Conservation (phyloP, 140 eudicot species). For the Bidens hawaiensis region DNA sequence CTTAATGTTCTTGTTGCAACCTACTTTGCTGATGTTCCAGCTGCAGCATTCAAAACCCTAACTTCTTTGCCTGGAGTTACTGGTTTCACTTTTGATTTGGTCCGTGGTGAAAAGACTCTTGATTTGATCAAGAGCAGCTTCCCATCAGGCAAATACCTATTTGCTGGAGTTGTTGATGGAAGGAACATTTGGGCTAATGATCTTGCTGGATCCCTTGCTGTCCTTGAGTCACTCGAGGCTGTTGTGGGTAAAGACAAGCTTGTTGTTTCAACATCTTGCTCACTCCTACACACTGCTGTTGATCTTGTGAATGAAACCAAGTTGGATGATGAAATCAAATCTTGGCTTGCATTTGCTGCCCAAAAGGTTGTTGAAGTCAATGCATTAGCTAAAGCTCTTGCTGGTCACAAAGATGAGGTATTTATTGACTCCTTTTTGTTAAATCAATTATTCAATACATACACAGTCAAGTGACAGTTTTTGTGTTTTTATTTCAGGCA, state of each 20-base stretch:
- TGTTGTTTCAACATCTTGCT: not conserved
- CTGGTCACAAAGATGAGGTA: conserved; percentile 84
- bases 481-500: conserved; percentile 37
- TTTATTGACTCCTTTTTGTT: not conserved
- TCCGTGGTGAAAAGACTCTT: not conserved
- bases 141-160: conserved; percentile 69
- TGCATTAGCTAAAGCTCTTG: conserved; percentile 80
- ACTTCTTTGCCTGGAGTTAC: not conserved
- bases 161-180: conserved; percentile 37
- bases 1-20: not conserved
- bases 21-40: not conserved
- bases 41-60: not conserved
- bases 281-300: not conserved
- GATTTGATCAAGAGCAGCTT: conserved; percentile 49
- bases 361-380: conserved; percentile 88
- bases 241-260: not conserved
- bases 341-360: conserved; percentile 98
- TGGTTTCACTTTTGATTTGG: not conserved
- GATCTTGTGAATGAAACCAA: not conserved
- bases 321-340: conserved; percentile 44
- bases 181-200: not conserved
- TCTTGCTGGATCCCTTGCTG: not conserved
- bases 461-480: not conserved
- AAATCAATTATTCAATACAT: not conserved
- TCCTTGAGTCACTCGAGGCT: not conserved